Evolutionary conservation across 1,139 yeast genomes (phyloP), one percentile per base, ranked within the genome.

Genomic region (Sugiyamaella japonica): DNA sequence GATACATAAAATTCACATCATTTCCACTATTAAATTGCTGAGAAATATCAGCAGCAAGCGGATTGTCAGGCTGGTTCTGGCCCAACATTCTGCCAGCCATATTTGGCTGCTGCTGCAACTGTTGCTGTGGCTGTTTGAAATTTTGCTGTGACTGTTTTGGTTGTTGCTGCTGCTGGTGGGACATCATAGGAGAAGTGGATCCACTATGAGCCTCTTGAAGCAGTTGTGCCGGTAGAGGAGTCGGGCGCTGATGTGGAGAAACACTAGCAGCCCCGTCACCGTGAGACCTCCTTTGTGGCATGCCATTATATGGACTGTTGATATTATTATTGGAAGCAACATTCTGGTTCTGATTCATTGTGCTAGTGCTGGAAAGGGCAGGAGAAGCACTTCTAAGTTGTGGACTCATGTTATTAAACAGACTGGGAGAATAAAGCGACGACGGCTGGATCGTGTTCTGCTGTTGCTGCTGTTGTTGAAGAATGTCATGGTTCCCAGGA

Each of bases 131-230:
- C 29, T 49, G 52, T 49, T 61, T 64, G 29, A 16, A 44, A 38
- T 45, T 52, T 32, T 47, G 54, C 36, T 15, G 48, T 8, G 50
- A 49, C 42, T 50, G 61, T 31, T 53, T 43, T 12, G 13, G 12
- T 45, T 43, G 56, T 37, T 51, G 57, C 40, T 25, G 43, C 38
- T 51, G 55, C 41, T 52, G 54, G 38, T 48, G 54, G 23, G 41
- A 43, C 23, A 54, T 52, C 52, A 55, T 49, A 8, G 65, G 63
- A 4, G 65, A 61, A 20, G 43, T 52, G 12, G 59, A 54, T 9
- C 59, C 62, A 47, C 59, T 57, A 32, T 62, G 66, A 9, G 62
- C 66, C 25, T 63, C 66, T 45, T 63, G 66, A 6, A 63, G 47
- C 46, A 63, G 50, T 54, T 63, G 66, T 2, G 60, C 59, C 7